These are phyloP conservation scores for Quercus mongolica DNA, from an alignment of 306 rosid species.

Conservation along the genomic window DNA sequence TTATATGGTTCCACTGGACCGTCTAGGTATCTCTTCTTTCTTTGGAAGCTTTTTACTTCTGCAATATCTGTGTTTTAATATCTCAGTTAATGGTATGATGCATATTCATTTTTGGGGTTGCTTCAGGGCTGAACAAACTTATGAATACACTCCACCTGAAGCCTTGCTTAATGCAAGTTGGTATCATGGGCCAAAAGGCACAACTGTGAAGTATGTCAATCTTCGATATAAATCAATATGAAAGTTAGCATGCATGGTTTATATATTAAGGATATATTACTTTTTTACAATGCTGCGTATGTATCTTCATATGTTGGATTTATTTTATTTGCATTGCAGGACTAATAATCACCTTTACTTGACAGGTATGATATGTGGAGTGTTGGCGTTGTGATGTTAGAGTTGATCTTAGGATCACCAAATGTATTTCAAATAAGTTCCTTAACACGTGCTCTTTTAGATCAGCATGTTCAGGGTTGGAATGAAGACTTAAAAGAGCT, in stretches of 20 bases:
- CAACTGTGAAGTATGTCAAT: constrained; percentile 67
- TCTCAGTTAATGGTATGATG: constrained; percentile 10
- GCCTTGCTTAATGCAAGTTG: constrained; percentile 81
- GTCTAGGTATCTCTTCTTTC: constrained; percentile 58
- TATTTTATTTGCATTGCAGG: constrained; percentile 14
- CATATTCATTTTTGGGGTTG: constrained; percentile 19
- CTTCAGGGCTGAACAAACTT: no score
- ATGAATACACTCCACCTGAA: constrained; percentile 36
- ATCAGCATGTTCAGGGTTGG: constrained; percentile 88
- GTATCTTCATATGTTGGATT: constrained; percentile 13
- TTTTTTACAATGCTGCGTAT: not conserved
- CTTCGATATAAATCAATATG: constrained; percentile 9
- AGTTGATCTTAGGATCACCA: constrained; percentile 83
- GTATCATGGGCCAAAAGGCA: constrained; percentile 68
- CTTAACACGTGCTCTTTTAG: constrained; percentile 74
- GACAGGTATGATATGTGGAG: constrained; percentile 98
- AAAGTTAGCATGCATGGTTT: constrained; percentile 16
- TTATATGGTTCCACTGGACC: constrained; percentile 87
- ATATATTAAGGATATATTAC: not conserved
- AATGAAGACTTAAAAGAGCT: constrained; percentile 76
- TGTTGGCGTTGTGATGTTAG: constrained; percentile 91
- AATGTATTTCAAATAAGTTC: constrained; percentile 74
- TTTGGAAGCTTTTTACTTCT: constrained; percentile 8
- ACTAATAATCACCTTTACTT: constrained; percentile 15
- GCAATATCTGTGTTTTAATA: not conserved